Evolutionary conservation across 768 basidiomycete species (phyloP), one percentile per base, ranked within the genome.

Genomic region (Tricholoma furcatifolium): DNA sequence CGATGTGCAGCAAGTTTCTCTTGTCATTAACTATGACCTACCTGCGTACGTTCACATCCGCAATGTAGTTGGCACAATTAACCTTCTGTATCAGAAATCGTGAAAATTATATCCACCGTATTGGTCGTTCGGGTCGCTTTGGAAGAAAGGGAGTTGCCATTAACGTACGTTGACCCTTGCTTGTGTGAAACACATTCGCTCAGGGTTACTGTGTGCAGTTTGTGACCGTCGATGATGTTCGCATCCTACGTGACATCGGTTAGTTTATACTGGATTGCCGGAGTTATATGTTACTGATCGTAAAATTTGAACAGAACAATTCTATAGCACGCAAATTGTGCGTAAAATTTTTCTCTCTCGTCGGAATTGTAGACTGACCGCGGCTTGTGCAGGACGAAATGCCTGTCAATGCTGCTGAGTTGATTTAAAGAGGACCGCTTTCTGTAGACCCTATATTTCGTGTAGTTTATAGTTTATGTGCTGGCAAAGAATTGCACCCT

Each of bases 21-120:
- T 98, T 52, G 96, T 97, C 64, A 96, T 97, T 67, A 97, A 96
- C 74, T 96, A 96, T 67, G 94, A 98, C 69, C 80, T 98, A 48
- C 95, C 92, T 50, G 88, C 91, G 88, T 93, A 79, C 61, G 84
- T 76, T 44, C 43, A 58, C 12, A 21, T 12, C 41, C 36, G 12
- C 11, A 43, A 12, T 20, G 14, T 18, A 27, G 34, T 15, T 23
- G 24, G 21, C 21, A 36, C 39, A 50, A 54, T 57, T 42, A 36
- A 11, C 39, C 23, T 38, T 41, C 43, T 11, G 9, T 38, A 20
- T n/a, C 35, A 93, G 88, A 60, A 93, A 93, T 69, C 91, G 91
- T 80, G 96, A 98, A 82, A 98, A 99, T 72, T 99, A 99, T 76
- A 98, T 99, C 61, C 97, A 99, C 77, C 91, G 97, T 66, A 98